Conservation (phyloP, 805 yeast genomes). For the Candida adriatica region DNA sequence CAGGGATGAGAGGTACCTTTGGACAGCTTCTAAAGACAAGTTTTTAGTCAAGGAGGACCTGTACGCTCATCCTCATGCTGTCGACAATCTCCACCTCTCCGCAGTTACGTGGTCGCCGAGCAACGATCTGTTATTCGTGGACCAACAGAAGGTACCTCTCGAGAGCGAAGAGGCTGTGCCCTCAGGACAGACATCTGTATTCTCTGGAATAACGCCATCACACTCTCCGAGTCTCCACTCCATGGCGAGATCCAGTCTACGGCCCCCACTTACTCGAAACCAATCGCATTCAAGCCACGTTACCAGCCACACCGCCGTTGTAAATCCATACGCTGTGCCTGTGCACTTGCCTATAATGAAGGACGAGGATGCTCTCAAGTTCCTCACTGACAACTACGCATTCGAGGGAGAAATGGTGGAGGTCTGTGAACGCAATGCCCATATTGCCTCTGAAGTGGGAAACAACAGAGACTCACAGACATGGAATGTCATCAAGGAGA, state of each 20-base stretch:
- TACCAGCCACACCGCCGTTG: conserved; percentile 9
- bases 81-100: conserved; percentile 45
- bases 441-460: conserved; percentile 45
- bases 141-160: conserved; percentile 31
- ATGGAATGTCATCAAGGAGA: conserved; percentile 52
- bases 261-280: conserved; percentile 15
- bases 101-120: conserved; percentile 54
- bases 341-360: conserved; percentile 21
- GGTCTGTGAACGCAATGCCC: conserved; percentile 48
- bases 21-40: conserved; percentile 48
- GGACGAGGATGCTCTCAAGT: conserved; percentile 31
- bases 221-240: conserved; percentile 8
- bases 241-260: conserved; percentile 12
- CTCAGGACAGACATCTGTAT: not conserved
- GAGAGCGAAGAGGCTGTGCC: conserved; percentile 4
- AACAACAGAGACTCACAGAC: conserved; percentile 51
- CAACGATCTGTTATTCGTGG: conserved; percentile 43
- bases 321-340: conserved; percentile 20
- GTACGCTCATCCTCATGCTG: conserved; percentile 31
- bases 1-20: conserved; percentile 38
- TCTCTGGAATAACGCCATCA: conserved; percentile 15
- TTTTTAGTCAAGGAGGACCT: conserved; percentile 42
- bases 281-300: conserved; percentile 12
- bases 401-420: conserved; percentile 41
- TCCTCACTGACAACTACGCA: conserved; percentile 43